These are phyloP conservation scores for Coriaria nepalensis DNA, from an alignment of 306 rosid genomes.

Conservation along the genomic window DNA sequence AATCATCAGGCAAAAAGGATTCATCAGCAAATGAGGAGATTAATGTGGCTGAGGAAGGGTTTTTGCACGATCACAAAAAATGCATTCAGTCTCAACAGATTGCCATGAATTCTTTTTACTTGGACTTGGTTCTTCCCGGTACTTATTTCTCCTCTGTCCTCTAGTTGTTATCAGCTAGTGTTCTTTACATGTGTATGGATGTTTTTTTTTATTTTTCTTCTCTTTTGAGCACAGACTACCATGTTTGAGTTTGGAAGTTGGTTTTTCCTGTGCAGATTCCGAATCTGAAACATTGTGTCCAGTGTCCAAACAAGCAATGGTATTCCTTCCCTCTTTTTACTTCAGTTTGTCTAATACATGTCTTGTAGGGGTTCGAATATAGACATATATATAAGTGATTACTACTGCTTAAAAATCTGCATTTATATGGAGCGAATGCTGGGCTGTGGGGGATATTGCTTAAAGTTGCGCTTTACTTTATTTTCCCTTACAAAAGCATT, in stretches of 20 bases:
- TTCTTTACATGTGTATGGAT: not conserved
- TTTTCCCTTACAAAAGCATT: not conserved
- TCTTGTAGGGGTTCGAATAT: not conserved
- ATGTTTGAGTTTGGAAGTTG: no score
- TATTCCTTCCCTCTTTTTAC: slow-evolving; percentile 1
- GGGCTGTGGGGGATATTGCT: no score
- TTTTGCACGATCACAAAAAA: slow-evolving; percentile 42
- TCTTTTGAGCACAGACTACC: not conserved
- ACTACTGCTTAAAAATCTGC: not conserved
- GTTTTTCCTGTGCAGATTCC: slow-evolving; percentile 3
- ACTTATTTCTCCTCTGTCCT: not conserved
- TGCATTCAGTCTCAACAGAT: slow-evolving; percentile 26
- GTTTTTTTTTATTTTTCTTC: not conserved
- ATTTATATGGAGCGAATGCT: no score
- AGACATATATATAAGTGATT: not conserved
- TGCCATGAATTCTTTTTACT: slow-evolving; percentile 17
- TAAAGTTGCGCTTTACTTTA: no score
- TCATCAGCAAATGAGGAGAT: slow-evolving; percentile 25
- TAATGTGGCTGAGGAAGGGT: slow-evolving; percentile 37
- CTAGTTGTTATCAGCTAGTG: not conserved
- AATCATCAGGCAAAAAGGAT: slow-evolving; percentile 23
- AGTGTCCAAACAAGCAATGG: slow-evolving; percentile 4
- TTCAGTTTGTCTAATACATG: not conserved
- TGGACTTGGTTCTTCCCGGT: slow-evolving; percentile 38
- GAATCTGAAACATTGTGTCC: not conserved